A percentile compares a stretch with the other conserved stretches of the same genome.
These are phyloP conservation scores for Ambrosia artemisiifolia DNA, from an alignment of 129 eudicot species.

Conservation along the genomic window DNA sequence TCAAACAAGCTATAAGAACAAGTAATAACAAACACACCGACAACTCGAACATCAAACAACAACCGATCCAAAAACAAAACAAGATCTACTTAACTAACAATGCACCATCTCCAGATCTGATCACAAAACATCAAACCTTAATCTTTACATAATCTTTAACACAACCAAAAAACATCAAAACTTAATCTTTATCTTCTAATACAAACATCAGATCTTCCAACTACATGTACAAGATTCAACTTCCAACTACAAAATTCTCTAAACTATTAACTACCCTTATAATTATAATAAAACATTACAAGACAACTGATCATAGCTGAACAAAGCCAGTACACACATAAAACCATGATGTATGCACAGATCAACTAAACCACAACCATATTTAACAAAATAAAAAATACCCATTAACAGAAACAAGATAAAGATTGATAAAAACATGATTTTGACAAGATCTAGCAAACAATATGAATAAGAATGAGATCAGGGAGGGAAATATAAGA, in stretches of 20 bases:
- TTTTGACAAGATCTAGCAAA: constrained; percentile 25
- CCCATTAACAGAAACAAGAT: neutral
- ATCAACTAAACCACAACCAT: constrained; percentile 5
- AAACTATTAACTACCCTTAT: constrained; percentile 9
- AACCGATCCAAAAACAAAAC: constrained; percentile 2
- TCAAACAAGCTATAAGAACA: neutral
- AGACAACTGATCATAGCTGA: neutral
- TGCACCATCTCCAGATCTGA: constrained; percentile 19
- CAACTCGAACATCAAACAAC: neutral
- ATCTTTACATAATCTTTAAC: no score
- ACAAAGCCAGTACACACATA: neutral
- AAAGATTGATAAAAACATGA: neutral
- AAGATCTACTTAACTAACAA: constrained; percentile 8
- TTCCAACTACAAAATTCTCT: neutral
- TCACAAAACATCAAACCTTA: neutral
- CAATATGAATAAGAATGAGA: neutral
- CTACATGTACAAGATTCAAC: neutral
- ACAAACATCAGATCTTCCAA: neutral
- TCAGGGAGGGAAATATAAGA: neutral
- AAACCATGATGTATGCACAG: neutral
- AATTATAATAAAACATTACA: neutral
- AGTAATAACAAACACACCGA: neutral
- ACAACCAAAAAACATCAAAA: neutral
- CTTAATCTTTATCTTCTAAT: neutral
- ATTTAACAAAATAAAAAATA: neutral